Percentiles rank a stretch among this genome's conserved stretches.
phyloP scores from a whole-genome alignment of 345 rosid species.

The Eutrema heterophyllum region DNA sequence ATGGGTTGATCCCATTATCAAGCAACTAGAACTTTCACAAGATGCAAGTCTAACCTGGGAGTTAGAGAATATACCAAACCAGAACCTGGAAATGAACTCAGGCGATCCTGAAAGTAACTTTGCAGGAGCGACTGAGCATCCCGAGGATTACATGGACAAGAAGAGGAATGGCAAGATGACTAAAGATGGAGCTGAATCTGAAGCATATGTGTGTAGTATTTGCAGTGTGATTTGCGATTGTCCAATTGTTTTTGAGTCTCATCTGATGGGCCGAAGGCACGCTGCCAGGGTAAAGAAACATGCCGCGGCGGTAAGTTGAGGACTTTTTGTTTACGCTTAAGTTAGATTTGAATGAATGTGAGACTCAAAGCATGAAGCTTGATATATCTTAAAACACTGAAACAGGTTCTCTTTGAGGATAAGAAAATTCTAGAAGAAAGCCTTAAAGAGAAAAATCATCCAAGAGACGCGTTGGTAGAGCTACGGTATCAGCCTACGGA shows the following conservation, averaged over 20 bases:
- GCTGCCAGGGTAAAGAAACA: background rate
- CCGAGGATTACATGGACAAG: background rate
- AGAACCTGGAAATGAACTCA: background rate
- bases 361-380: background rate
- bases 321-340: background rate
- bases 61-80: conserved; percentile 14
- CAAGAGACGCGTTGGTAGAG: background rate
- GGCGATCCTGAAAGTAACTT: background rate
- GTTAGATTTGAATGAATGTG: background rate
- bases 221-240: background rate
- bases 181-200: background rate
- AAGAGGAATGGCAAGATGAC: background rate
- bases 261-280: background rate
- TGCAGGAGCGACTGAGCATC: background rate
- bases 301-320: background rate
- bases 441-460: background rate
- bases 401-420: conserved; percentile 6
- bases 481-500: background rate
- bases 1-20: conserved; percentile 31
- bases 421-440: conserved; percentile 7
- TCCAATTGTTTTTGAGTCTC: conserved; percentile 1
- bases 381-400: background rate
- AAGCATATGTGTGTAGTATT: conserved; percentile 7
- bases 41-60: conserved; percentile 32
- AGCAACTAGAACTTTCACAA: conserved; percentile 34